Evolutionary conservation across 2,329 filamentous ascomycete genomes (phyloP).

Genomic region (Alternaria gansuensis): DNA sequence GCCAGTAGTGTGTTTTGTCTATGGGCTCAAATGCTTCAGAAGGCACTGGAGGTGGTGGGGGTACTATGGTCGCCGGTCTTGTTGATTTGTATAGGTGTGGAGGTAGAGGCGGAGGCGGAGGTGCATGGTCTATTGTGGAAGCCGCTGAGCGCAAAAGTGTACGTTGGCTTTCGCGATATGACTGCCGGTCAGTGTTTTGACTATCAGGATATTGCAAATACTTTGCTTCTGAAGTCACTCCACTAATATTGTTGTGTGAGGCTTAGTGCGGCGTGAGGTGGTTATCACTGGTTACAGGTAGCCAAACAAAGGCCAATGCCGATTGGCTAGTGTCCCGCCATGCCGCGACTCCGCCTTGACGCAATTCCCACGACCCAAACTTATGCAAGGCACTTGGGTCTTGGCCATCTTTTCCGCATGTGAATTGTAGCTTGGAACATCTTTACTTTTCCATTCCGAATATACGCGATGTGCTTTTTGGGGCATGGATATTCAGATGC

Average conservation of each 20-base stretch:
- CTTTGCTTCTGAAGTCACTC: background rate
- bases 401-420: background rate
- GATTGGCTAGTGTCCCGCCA: constrained; percentile 19
- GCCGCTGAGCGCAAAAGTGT: constrained; percentile 1
- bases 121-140: constrained; percentile 10
- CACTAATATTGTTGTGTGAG: too few species aligned
- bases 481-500: background rate
- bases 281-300: background rate
- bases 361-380: constrained; percentile 14
- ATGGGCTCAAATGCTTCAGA: constrained; percentile 8
- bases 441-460: background rate
- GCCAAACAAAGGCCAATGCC: constrained; percentile 26
- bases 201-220: background rate
- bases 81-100: constrained; percentile 6
- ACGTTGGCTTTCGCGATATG: constrained; percentile 1
- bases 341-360: constrained; percentile 22
- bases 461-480: background rate
- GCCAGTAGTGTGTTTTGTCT: constrained; percentile 11
- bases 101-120: constrained; percentile 10
- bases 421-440: background rate
- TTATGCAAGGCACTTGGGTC: constrained; percentile 4
- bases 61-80: constrained; percentile 7
- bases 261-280: too few species aligned
- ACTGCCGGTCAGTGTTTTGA: constrained; percentile 1
- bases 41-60: constrained; percentile 7